These are phyloP conservation scores for Malus sylvestris DNA, from an alignment of 306 rosid genomes.

Conservation along the genomic window DNA sequence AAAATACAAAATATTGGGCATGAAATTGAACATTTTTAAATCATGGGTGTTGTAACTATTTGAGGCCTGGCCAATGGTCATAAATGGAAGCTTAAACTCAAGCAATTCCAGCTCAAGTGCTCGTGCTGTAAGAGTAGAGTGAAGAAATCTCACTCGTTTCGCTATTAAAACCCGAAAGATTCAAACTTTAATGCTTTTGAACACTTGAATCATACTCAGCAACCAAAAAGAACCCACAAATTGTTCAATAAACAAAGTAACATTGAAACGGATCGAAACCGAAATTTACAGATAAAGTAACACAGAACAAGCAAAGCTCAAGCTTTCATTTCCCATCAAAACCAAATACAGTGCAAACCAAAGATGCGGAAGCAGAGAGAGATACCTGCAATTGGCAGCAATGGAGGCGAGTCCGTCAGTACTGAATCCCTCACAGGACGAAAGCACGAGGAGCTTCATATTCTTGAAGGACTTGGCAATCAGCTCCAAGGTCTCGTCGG, in stretches of 20 bases:
- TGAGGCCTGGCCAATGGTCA: not conserved
- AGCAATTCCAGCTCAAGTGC: not conserved
- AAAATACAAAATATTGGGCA: not conserved
- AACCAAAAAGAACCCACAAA: not conserved
- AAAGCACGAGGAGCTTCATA: conserved; percentile 66
- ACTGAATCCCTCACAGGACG: conserved; percentile 83
- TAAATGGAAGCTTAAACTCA: not conserved
- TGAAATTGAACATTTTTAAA: not conserved
- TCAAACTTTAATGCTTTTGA: not conserved
- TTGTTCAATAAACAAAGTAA: not conserved
- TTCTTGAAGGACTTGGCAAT: conserved; percentile 78
- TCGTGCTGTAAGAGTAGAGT: not conserved
- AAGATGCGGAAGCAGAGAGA: not conserved
- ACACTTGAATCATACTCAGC: not conserved
- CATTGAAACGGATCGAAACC: not conserved
- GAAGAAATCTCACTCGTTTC: not conserved
- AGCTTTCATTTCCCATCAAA: not conserved
- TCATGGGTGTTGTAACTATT: not conserved
- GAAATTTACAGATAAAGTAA: not conserved
- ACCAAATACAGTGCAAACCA: not conserved
- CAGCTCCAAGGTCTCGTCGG: conserved; percentile 71
- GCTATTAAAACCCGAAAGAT: conserved; percentile 17
- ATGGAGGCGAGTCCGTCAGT: conserved; percentile 88
- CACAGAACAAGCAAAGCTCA: not conserved
- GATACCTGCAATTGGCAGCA: conserved; percentile 93